Evolutionary conservation across 2,329 filamentous ascomycete species (phyloP).

Genomic region (Exserohilum turcica): DNA sequence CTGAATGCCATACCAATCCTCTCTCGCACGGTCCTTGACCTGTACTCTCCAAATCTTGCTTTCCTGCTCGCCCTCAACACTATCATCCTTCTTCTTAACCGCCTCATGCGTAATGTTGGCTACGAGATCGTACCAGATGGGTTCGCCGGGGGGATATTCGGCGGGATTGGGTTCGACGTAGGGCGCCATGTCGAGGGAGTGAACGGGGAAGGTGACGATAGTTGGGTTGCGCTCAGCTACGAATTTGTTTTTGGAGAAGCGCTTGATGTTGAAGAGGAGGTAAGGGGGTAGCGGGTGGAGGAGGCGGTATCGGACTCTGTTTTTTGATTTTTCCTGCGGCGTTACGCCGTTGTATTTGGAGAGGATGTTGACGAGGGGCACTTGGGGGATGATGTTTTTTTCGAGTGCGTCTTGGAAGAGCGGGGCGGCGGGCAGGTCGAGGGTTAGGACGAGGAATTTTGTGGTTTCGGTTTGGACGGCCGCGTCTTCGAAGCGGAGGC

Average conservation of each 20-base stretch:
- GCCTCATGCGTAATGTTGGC: conserved; percentile 92
- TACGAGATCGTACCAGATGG: conserved; percentile 92
- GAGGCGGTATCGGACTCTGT: conserved; percentile 86
- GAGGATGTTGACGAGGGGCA: conserved; percentile 75
- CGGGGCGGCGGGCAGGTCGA: conserved; percentile 88
- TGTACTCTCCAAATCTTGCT: conserved; percentile 96
- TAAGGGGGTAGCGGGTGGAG: conserved; percentile 90
- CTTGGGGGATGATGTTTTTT: conserved; percentile 94
- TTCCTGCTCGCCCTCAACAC: conserved; percentile 86
- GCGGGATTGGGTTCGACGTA: conserved; percentile 87
- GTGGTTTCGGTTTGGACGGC: conserved; percentile 77
- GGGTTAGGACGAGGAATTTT: conserved; percentile 87
- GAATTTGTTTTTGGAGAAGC: conserved; percentile 96
- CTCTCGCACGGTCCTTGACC: conserved; percentile 76
- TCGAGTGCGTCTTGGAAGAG: conserved; percentile 95
- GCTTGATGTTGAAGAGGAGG: conserved; percentile 93
- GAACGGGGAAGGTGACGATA: conserved; percentile 92
- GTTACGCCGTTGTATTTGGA: conserved; percentile 90
- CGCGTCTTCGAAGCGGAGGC: conserved; percentile 90
- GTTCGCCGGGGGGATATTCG: conserved; percentile 73
- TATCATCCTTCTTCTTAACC: conserved; percentile 75
- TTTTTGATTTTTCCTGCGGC: conserved; percentile 85
- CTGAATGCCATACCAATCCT: conserved; percentile 92
- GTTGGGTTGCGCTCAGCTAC: conserved; percentile 95
- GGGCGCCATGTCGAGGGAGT: conserved; percentile 82